Base-by-base conservation (phyloP, 2,329 filamentous ascomycete species). In the Colletotrichum sp. region DNA sequence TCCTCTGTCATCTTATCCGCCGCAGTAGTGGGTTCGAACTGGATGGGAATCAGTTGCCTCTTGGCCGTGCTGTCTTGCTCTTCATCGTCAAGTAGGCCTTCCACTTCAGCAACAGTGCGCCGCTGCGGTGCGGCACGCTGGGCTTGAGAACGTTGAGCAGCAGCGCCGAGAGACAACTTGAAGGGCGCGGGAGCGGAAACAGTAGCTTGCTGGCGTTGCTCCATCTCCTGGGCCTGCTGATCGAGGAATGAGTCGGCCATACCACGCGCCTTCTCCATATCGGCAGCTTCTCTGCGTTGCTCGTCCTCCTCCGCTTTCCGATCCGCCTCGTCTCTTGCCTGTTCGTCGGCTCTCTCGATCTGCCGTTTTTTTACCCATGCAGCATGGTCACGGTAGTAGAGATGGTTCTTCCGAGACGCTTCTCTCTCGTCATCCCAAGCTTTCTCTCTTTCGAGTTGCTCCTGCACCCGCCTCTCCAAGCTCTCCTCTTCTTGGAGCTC, bases 381-480 rank as follows among this genome's bases (percentile, higher is more conserved):
- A 55, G 93, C 94, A 66, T 94, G 94, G 80, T 99, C 96, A 65
- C 93, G 90, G 85, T 98, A 98, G 87, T 98, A 99, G 52, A 94
- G 90, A 76, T 96, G 92, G 5, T 87, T 86, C 84, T 95, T 96
- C 28, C 93, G 90, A 22, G 88, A 89, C 8, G 91, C 90, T 85
- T 98, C 96, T n/a, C 90, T 87, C 79, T 98, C 96, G 80, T 99
- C 97, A 79, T 98, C 94, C 91, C 96, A 98, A n/a, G 93, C 92
- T 81, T 88, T 88, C 74, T 90, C 88, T 48, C 86, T 83, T 61
- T 89, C 89, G 15, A 98, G 89, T 72, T 94, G 91, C 79, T 94
- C 92, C 9, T 94, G 91, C 85, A 94, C 93, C 65, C 92, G 91
- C 64, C 92, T 90, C 77, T 93, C 90, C 4, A 91, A 84, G 22